Evolutionary conservation across 1,284 basidiomycete genomes (phyloP).

Genomic region (Ganoderma lingzhi): DNA sequence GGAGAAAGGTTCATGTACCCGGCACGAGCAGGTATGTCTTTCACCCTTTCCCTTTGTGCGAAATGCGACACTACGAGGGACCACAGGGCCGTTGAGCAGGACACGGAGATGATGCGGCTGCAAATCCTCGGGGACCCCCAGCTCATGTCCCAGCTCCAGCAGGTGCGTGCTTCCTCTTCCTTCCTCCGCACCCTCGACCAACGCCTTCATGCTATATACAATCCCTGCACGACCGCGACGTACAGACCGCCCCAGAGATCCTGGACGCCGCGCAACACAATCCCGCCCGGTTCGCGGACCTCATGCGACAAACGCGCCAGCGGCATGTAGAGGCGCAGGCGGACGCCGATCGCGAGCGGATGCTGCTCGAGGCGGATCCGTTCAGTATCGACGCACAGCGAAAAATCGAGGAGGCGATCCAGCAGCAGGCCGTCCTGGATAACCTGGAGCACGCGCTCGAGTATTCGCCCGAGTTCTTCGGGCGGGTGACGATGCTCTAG

Average conservation of each 20-base stretch:
- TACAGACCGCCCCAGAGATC: slow-evolving; percentile 81
- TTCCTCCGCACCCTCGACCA: background rate
- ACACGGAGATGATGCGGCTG: slow-evolving; percentile 90
- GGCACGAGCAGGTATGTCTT: slow-evolving; percentile 67
- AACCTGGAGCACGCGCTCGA: slow-evolving; percentile 94
- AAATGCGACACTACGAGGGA: background rate
- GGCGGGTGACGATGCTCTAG: slow-evolving; percentile 97
- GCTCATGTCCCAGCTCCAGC: slow-evolving; percentile 79
- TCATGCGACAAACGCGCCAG: slow-evolving; percentile 71
- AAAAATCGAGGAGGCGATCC: slow-evolving; percentile 94
- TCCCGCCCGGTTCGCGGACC: slow-evolving; percentile 77
- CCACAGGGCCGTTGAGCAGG: slow-evolving; percentile 69
- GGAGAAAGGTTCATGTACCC: slow-evolving; percentile 65
- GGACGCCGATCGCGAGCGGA: slow-evolving; percentile 69
- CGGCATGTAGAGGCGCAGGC: slow-evolving; percentile 58
- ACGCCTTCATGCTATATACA: background rate
- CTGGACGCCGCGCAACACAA: slow-evolving; percentile 75
- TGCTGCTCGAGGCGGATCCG: slow-evolving; percentile 82
- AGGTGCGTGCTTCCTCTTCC: slow-evolving; percentile 51
- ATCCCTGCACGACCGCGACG: background rate
- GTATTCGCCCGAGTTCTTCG: slow-evolving; percentile 93
- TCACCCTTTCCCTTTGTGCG: too few species aligned
- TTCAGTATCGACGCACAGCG: slow-evolving; percentile 92
- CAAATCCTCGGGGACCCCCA: slow-evolving; percentile 87
- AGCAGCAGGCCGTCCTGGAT: slow-evolving; percentile 90